Base-by-base conservation (phyloP, 352 stramenopile species). In the Pythium apleroticum region DNA sequence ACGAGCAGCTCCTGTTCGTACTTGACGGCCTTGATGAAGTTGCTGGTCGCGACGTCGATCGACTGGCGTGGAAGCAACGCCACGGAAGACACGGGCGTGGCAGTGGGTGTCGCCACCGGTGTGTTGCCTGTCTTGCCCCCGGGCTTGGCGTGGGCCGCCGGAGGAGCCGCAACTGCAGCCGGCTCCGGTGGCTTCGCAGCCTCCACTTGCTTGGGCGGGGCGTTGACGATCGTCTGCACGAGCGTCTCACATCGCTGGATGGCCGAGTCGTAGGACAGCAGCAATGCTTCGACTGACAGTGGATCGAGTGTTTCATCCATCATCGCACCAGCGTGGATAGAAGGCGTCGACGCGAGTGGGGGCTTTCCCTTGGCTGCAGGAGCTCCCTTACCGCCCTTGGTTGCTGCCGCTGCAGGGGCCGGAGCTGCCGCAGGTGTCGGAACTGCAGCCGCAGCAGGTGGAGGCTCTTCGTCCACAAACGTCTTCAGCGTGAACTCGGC, bases 1-100 rank as follows among this genome's bases (percentile, higher is more conserved):
- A 75, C 55, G 43, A 91, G 77, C 9, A 86, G 55, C 7, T 76
- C 72, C 43, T 87, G 75, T 52, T 95, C 83, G 60, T 88, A 91
- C 28, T 65, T 70, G 54, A 90, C 69, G 28, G 78, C 81, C 37
- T 77, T 80, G 22, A 82, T 43, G 45, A 89, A 68, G 28, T 94
- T 94, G 12, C 63, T 61, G 52, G 69, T 75, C 37, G 73, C 70
- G 17, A 76, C 48, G 52, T 84, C 77, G 28, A 69, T 59, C 24
- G 53, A 43, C 11, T 39, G 55, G 27, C 43, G 56, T 12, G 43
- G 58, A 12, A 69, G 55, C 25, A 53, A 3, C 20, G 28, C 28
- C n/a, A 57, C 46, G 27, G 54, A 68, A 9, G 61, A 37, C 49
- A 58, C 35, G 27, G 33, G 41, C 14, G 63, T 75, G 45, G 63